Percentiles rank a stretch among this genome's conserved stretches.
Evolutionary conservation across 2,329 filamentous ascomycete species (phyloP).

Genomic region (Dryadomyces quercus-mongolicae): DNA sequence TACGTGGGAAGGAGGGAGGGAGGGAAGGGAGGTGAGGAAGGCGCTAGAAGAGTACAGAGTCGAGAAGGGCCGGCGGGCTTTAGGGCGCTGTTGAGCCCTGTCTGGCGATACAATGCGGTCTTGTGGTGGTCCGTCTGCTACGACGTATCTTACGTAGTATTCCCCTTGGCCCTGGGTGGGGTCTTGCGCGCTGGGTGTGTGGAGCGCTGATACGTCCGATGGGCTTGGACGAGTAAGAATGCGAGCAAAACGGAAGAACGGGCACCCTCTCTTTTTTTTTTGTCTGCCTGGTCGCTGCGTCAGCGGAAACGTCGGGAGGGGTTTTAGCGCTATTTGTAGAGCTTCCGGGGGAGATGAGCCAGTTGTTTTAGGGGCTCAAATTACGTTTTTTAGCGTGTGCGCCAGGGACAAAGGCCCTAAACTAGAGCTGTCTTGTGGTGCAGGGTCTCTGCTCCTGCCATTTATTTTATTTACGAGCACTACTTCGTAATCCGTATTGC

Average conservation of each 20-base stretch:
- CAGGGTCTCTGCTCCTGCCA: too few relatives aligned
- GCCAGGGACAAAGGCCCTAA: too few relatives aligned
- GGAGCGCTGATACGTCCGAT: background rate
- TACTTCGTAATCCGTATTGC: too few relatives aligned
- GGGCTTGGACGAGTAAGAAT: too few relatives aligned
- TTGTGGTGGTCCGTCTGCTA: too few relatives aligned
- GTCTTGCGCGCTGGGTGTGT: background rate
- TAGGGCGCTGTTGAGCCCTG: background rate
- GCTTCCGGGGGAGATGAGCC: background rate
- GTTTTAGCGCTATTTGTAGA: background rate
- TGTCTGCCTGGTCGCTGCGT: background rate
- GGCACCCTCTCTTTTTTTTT: background rate
- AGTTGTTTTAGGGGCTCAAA: too few relatives aligned
- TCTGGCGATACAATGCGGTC: background rate
- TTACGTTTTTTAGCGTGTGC: too few relatives aligned
- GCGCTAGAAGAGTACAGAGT: background rate
- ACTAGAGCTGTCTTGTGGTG: too few relatives aligned
- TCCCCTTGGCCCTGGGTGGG: background rate
- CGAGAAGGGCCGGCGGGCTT: background rate
- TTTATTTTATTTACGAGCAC: too few relatives aligned
- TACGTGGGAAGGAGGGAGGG: background rate
- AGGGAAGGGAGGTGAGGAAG: background rate
- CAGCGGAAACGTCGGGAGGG: slow-evolving; percentile 1
- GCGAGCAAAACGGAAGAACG: too few relatives aligned
- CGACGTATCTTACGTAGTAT: too few relatives aligned